phyloP scores from a whole-genome alignment of 768 basidiomycete species.

The Termitomyces heimii region DNA sequence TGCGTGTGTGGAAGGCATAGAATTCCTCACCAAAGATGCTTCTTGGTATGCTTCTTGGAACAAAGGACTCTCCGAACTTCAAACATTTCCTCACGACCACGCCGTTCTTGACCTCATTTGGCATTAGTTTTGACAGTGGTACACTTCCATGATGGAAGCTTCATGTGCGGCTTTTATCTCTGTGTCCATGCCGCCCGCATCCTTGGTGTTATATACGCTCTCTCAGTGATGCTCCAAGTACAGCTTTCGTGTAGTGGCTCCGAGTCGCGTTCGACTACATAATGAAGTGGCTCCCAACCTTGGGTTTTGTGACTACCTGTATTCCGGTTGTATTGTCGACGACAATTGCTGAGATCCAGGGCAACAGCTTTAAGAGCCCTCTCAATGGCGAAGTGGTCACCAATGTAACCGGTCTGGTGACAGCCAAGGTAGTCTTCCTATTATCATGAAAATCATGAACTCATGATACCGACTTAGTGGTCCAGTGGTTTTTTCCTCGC shows the following conservation, averaged over 20 bases:
- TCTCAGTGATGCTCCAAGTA: not conserved
- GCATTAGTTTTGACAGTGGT: not conserved
- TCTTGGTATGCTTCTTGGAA: not conserved
- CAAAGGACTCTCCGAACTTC: not conserved
- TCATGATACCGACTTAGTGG: conserved; percentile 22
- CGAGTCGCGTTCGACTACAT: conserved; percentile 3
- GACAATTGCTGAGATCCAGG: conserved; percentile 49
- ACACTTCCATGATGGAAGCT: conserved; percentile 7
- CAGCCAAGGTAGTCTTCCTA: conserved; percentile 38
- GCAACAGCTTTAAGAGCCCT: conserved; percentile 41
- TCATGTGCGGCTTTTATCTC: conserved; percentile 7
- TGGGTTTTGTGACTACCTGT: conserved; percentile 23
- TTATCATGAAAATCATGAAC: not conserved
- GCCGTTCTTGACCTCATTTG: not conserved
- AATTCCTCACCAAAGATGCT: not conserved
- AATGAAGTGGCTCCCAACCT: conserved; percentile 26
- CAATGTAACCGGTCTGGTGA: conserved; percentile 44
- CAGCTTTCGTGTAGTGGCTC: not conserved
- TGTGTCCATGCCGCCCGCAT: not conserved
- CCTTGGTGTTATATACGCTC: conserved; percentile 4
- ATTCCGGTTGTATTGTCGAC: conserved; percentile 24
- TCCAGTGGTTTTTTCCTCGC: conserved; percentile 43
- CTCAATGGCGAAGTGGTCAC: conserved; percentile 36
- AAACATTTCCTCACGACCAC: not conserved
- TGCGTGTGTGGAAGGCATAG: not conserved